Percentiles rank a stretch among this genome's conserved stretches.
Conservation (phyloP, 2,329 filamentous ascomycete species). For the Talaromyces funiculosus region DNA sequence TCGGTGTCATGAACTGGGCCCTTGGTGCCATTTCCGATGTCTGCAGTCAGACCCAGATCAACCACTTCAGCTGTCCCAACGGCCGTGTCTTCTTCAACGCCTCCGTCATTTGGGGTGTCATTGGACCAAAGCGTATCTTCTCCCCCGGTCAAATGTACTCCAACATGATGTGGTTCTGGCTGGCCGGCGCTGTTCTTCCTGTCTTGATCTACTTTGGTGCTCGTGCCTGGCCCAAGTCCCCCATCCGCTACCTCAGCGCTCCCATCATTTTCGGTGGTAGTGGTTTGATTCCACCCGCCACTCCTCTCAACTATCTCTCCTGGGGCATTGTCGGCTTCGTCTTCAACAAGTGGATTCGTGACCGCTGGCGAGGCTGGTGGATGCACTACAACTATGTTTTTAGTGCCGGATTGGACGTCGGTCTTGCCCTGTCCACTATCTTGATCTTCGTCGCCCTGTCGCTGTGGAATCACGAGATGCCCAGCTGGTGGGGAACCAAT, state of each 20-base stretch:
- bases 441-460: constrained; percentile 65
- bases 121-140: constrained; percentile 67
- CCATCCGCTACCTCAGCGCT: constrained; percentile 61
- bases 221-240: constrained; percentile 55
- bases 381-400: constrained; percentile 72
- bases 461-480: constrained; percentile 51
- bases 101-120: constrained; percentile 67
- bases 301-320: constrained; percentile 63
- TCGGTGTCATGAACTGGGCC: constrained; percentile 43
- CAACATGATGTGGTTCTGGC: constrained; percentile 64
- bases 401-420: constrained; percentile 64
- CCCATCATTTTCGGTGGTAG: constrained; percentile 64
- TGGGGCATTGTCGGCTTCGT: constrained; percentile 63
- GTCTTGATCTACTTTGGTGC: constrained; percentile 58
- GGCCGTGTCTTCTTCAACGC: constrained; percentile 62
- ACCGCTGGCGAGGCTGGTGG: constrained; percentile 67
- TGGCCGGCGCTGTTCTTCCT: constrained; percentile 59
- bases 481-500: constrained; percentile 64
- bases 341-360: constrained; percentile 64
- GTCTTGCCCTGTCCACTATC: constrained; percentile 60
- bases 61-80: constrained; percentile 55
- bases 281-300: constrained; percentile 61
- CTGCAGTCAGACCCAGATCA: constrained; percentile 55
- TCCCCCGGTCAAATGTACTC: constrained; percentile 58
- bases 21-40: constrained; percentile 56